phyloP scores from a whole-genome alignment of 495 filamentous ascomycete genomes.

The Penicillium malachiteum region DNA sequence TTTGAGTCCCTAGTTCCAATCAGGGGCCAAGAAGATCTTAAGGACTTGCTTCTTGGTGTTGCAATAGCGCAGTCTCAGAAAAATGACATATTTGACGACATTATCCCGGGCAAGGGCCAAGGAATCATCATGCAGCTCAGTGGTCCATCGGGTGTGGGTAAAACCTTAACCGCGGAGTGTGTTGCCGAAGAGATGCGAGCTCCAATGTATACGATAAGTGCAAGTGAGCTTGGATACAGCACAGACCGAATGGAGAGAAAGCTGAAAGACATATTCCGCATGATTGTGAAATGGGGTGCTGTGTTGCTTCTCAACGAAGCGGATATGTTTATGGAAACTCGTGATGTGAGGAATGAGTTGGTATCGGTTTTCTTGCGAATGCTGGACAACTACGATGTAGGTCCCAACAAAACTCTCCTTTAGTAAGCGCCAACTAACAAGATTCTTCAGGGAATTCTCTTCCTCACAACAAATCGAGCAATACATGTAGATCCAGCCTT shows the following conservation, averaged over 20 bases:
- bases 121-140: slow-evolving; percentile 41
- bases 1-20: slow-evolving; percentile 57
- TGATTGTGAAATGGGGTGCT: slow-evolving; percentile 47
- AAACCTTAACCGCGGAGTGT: slow-evolving; percentile 43
- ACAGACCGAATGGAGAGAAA: slow-evolving; percentile 49
- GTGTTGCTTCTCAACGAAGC: slow-evolving; percentile 49
- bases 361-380: slow-evolving; percentile 53
- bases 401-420: slow-evolving; percentile 6
- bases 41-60: slow-evolving; percentile 30
- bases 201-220: slow-evolving; percentile 45
- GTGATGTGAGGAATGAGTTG: slow-evolving; percentile 40
- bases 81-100: slow-evolving; percentile 28
- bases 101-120: slow-evolving; percentile 33
- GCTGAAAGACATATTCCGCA: slow-evolving; percentile 50
- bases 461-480: slow-evolving; percentile 58
- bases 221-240: slow-evolving; percentile 54
- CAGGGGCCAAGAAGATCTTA: slow-evolving; percentile 22
- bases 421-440: slow-evolving; percentile 1
- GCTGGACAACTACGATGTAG: slow-evolving; percentile 50
- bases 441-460: slow-evolving; percentile 58
- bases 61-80: slow-evolving; percentile 30
- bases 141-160: slow-evolving; percentile 43
- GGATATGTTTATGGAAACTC: slow-evolving; percentile 46
- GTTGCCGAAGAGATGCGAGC: slow-evolving; percentile 32
- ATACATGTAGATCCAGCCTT: slow-evolving; percentile 51